phyloP scores from a whole-genome alignment of 495 filamentous ascomycete genomes.

The Lophiostoma macrostomum region DNA sequence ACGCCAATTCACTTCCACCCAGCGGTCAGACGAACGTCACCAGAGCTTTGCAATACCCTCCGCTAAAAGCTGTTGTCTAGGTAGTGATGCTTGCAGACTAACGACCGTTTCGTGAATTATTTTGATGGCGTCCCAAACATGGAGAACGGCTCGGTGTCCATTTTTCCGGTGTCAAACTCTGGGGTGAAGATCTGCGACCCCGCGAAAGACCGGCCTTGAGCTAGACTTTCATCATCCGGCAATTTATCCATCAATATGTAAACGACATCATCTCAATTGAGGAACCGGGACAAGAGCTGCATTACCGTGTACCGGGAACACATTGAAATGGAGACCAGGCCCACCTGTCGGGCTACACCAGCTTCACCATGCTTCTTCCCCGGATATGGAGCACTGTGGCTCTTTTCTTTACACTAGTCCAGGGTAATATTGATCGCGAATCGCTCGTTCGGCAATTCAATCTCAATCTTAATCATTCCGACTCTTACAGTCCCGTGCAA shows the following conservation, averaged over 20 bases:
- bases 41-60: too few relatives aligned
- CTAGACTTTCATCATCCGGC: conserved; percentile 15
- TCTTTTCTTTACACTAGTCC: not conserved
- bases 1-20: too few relatives aligned
- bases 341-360: not conserved
- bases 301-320: not conserved
- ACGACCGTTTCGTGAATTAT: not conserved
- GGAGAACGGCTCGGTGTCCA: conserved; percentile 11
- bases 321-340: not conserved
- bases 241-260: conserved; percentile 29
- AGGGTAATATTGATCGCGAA: conserved; percentile 24
- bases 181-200: conserved; percentile 14
- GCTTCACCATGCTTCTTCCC: not conserved
- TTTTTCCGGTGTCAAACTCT: conserved; percentile 7
- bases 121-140: not conserved
- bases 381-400: not conserved
- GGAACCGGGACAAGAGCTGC: conserved; percentile 6
- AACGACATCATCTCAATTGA: conserved; percentile 9
- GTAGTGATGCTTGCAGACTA: too few relatives aligned
- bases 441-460: conserved; percentile 30
- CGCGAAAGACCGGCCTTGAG: conserved; percentile 1
- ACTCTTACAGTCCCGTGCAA: conserved; percentile 47
- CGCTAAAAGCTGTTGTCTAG: too few relatives aligned
- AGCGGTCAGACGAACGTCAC: too few relatives aligned
- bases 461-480: conserved; percentile 22